Evolutionary conservation across 352 stramenopile genomes (phyloP), one percentile per base, ranked within the genome.

Genomic region (Phytopythium sindhum): DNA sequence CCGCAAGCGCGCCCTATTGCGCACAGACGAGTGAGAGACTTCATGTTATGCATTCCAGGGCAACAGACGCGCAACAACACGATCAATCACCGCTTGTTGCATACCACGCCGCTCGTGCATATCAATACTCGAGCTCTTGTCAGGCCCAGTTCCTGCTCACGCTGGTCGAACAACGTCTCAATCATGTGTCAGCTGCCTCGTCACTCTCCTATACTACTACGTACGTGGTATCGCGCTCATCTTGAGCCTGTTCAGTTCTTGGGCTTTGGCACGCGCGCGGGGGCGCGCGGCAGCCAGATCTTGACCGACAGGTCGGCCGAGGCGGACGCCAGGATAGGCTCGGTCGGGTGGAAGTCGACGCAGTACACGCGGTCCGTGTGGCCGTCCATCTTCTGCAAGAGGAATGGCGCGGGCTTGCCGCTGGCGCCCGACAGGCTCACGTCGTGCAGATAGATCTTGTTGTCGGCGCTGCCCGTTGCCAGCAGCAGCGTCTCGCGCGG

Each of bases 291-390:
- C 31, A 93, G 59, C 88, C 88, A 96, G 53, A 96, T 93, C 61
- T 93, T 93, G 56, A 96, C 86, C 12, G 84, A 90, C 60, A 82
- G 89, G 58, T 96, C 88, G 4, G 88, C 86, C 53, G 88, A 96
- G 23, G 84, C 86, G 15, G 86, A 94, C 31, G 86, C 88, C 28
- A 96, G 63, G 65, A 96, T 91, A 28, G 88, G 88, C 47, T 93
- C 87, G 0, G 80, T 89, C 50, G 84, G 88, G 66, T 93, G 84
- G 64, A 96, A 96, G 63, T 96, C 86, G 42, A 93, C 85, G 60
- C 85, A 91, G 70, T 96, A 96, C n/a, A 96, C 86, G 47, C 88
- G 88, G 51, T 95, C 88, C 42, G 62, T 91, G 75, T 96, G 88
- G 23, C 80, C 88, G 52, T 95, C 86, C 50, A 96, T 88, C 72